These are phyloP conservation scores for Sporothrix protearum DNA, from an alignment of 2,329 filamentous ascomycete genomes.

Conservation along the genomic window DNA sequence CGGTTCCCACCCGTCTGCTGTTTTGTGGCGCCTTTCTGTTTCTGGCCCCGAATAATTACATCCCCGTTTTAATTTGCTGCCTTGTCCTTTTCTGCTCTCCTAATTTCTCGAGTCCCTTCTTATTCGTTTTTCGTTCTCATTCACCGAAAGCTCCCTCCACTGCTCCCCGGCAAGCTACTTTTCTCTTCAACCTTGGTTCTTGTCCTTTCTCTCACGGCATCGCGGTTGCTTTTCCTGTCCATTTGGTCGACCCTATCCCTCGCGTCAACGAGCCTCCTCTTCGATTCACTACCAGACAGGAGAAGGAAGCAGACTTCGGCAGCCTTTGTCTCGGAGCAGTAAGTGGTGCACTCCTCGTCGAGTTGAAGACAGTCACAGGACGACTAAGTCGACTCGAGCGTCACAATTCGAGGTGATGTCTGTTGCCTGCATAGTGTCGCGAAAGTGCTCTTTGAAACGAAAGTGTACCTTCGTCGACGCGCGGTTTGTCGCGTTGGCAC, in stretches of 20 bases:
- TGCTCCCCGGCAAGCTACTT: conserved; percentile 7
- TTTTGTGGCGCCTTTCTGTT: conserved; percentile 19
- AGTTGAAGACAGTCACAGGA: background rate
- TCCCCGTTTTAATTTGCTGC: conserved; percentile 21
- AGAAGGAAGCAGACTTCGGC: background rate
- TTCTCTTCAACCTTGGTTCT: conserved; percentile 1
- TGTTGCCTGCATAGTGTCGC: background rate
- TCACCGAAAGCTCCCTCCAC: conserved; percentile 2
- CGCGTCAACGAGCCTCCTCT: background rate
- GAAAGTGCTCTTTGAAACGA: background rate
- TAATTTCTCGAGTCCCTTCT: conserved; percentile 7
- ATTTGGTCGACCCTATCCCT: background rate
- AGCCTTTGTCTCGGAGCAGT: conserved; percentile 10
- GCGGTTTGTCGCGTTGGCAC: conserved; percentile 4
- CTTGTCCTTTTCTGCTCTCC: conserved; percentile 18
- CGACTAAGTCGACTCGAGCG: background rate
- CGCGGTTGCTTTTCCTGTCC: background rate
- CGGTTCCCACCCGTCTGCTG: conserved; percentile 14
- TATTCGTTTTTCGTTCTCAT: conserved; percentile 5
- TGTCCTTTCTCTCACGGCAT: conserved; percentile 1
- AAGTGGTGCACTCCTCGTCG: background rate
- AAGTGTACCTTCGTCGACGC: background rate
- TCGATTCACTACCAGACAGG: background rate
- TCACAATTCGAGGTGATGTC: background rate
- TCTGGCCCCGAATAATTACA: conserved; percentile 14